Base-by-base conservation (phyloP, 2,329 filamentous ascomycete genomes). In the Esteya vermicola region DNA sequence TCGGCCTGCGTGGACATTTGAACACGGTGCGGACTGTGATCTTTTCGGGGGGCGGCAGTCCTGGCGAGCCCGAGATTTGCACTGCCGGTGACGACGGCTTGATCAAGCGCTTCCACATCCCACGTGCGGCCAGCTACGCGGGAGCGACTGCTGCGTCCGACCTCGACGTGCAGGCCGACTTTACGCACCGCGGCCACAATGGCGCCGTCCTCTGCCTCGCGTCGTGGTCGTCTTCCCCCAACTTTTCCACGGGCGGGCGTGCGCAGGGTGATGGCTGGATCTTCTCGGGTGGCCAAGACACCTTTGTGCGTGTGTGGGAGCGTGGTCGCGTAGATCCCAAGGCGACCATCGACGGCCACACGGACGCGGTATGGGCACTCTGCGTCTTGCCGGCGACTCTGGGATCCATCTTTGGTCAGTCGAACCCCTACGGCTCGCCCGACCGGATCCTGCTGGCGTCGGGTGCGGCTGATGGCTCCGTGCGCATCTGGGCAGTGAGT, bases 31-130 rank as follows among this genome's bases (percentile, higher is more conserved):
- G 91, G 31, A 85, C 85, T 1, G 85, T 96, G 43, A 93, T 95
- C 47, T 98, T 98, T 61, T 96, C 88, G 1, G 91, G 91, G 20
- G 91, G 91, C 32, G 91, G 91, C 45, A 95, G 86, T 53, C 88
- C 88, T 4, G 85, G 85, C 4, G 91, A 98, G 55, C 91, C 91
- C 2, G 91, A 98, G 58, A 89, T 98, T 40, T 96, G 89, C 60
- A 98, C 89, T 4, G 85, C 84, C 37, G 85, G 89, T 41, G 91
- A 98, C 52, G 91, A 98, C 56, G 89, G 89, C 42, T 82, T 89
- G 51, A 83, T 98, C 57, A 98, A 98, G 60, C 77, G 91, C 39
- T 98, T 93, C 79, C 88, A 93, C 52, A 86, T 98, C 44, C 91
- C 91, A 9, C 79, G 83, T 32, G 82, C 88, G 41, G 58, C 66